Conservation (phyloP, 2,329 filamentous ascomycete genomes). For the Aphanoascus verrucosus region DNA sequence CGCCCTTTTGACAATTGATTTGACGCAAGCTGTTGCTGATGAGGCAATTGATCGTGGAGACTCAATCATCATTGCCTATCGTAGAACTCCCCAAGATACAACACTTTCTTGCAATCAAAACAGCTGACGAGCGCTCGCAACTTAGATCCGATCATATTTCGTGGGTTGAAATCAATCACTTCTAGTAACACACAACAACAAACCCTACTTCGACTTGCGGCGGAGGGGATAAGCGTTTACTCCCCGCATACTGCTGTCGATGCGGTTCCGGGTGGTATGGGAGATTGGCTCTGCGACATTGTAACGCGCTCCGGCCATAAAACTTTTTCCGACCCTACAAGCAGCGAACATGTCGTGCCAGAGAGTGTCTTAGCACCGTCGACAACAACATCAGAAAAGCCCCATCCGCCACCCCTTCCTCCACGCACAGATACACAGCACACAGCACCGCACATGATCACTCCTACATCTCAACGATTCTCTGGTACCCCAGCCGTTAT, state of each 20-base stretch:
- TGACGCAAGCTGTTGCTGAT: slow-evolving; percentile 77
- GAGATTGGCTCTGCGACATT: slow-evolving; percentile 87
- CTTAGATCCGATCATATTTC: slow-evolving; percentile 84
- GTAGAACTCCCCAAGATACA: slow-evolving; percentile 39
- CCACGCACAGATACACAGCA: not conserved
- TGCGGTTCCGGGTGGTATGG: slow-evolving; percentile 71
- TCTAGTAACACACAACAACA: slow-evolving; percentile 76
- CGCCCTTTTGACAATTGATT: slow-evolving; percentile 75
- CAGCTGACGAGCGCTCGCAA: not conserved
- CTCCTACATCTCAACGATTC: slow-evolving; percentile 17
- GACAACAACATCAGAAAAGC: not conserved
- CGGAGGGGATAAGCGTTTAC: slow-evolving; percentile 87
- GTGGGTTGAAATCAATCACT: slow-evolving; percentile 78
- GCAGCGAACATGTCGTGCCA: not conserved
- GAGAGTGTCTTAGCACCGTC: slow-evolving; percentile 15
- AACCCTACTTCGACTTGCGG: slow-evolving; percentile 68
- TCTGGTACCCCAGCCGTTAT: slow-evolving; percentile 14
- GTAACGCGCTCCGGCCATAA: slow-evolving; percentile 47
- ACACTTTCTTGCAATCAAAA: not conserved
- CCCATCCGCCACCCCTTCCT: slow-evolving; percentile 2
- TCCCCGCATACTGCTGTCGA: slow-evolving; percentile 93
- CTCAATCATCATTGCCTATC: slow-evolving; percentile 79
- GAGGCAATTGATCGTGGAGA: slow-evolving; percentile 71
- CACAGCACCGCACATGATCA: not conserved
- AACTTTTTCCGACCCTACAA: not conserved